Conservation (phyloP, 495 filamentous ascomycete genomes). For the Apodospora peruviana region DNA sequence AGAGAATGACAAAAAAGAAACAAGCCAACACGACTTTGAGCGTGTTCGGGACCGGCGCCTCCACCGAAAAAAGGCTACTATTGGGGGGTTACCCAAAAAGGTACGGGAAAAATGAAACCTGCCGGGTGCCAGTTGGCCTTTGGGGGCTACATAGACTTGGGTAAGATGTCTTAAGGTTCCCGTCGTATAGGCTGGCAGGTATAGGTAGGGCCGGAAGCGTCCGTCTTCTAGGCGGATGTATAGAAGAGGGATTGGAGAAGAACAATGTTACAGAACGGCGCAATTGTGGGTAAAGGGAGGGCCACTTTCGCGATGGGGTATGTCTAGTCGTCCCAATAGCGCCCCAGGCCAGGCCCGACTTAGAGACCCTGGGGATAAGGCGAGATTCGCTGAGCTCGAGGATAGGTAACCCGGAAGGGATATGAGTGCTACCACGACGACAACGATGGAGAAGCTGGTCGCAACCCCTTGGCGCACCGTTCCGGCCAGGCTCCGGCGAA, state of each 20-base stretch:
- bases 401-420: too few species aligned
- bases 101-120: slow-evolving; percentile 28
- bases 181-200: slow-evolving; percentile 13
- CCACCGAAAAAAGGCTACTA: slow-evolving; percentile 2
- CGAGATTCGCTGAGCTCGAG: too few species aligned
- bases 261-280: neutral
- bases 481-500: neutral
- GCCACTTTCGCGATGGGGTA: too few species aligned
- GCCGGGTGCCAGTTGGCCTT: slow-evolving; percentile 9
- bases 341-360: too few species aligned
- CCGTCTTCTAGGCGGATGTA: neutral
- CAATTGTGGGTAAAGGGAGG: neutral
- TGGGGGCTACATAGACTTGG: slow-evolving; percentile 6
- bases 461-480: neutral
- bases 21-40: neutral
- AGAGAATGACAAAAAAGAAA: neutral
- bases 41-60: neutral
- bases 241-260: neutral
- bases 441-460: neutral
- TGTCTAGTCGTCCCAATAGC: too few species aligned
- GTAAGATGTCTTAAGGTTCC: slow-evolving; percentile 10
- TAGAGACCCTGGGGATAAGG: too few species aligned
- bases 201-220: neutral
- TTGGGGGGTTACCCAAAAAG: slow-evolving; percentile 13
- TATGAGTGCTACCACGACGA: neutral